These are phyloP conservation scores for Bocquillonia castaneifolia DNA, from an alignment of 441 rosid species.

Conservation along the genomic window DNA sequence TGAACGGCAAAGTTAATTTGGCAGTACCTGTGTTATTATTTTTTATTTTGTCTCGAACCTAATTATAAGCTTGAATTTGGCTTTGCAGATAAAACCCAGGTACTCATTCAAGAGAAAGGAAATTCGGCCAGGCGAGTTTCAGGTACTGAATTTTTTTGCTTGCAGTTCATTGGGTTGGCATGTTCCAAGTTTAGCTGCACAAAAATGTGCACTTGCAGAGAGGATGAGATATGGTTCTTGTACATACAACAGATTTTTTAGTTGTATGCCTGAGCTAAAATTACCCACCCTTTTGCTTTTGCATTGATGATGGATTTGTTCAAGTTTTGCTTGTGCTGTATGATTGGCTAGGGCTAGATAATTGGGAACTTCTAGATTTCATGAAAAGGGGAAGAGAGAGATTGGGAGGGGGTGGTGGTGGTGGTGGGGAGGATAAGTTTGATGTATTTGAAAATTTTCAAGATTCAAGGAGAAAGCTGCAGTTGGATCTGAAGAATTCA, in stretches of 20 bases:
- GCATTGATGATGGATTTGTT: neutral
- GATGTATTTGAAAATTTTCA: neutral
- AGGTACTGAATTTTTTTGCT: slow-evolving; percentile 43
- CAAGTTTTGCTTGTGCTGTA: neutral
- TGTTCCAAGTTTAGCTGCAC: neutral
- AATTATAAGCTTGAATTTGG: slow-evolving; percentile 1
- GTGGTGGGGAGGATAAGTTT: too few relatives aligned
- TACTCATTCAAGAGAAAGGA: slow-evolving; percentile 98
- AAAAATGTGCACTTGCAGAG: neutral
- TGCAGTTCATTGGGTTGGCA: neutral
- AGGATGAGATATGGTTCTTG: neutral
- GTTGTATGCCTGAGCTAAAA: too few relatives aligned
- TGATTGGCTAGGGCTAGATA: neutral
- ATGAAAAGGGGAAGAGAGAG: neutral
- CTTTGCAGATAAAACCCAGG: slow-evolving; percentile 84
- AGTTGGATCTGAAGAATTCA: neutral
- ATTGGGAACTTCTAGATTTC: neutral
- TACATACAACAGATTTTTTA: neutral
- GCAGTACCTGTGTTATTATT: slow-evolving; percentile 5
- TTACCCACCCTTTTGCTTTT: neutral
- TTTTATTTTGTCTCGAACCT: neutral
- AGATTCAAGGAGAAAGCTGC: neutral
- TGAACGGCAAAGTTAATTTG: slow-evolving; percentile 16
- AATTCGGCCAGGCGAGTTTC: slow-evolving; percentile 81
- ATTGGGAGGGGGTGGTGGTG: neutral